A percentile compares a stretch with the other conserved stretches of the same genome.
phyloP scores from a whole-genome alignment of 2,329 filamentous ascomycete genomes.

The Colletotrichum sp. region DNA sequence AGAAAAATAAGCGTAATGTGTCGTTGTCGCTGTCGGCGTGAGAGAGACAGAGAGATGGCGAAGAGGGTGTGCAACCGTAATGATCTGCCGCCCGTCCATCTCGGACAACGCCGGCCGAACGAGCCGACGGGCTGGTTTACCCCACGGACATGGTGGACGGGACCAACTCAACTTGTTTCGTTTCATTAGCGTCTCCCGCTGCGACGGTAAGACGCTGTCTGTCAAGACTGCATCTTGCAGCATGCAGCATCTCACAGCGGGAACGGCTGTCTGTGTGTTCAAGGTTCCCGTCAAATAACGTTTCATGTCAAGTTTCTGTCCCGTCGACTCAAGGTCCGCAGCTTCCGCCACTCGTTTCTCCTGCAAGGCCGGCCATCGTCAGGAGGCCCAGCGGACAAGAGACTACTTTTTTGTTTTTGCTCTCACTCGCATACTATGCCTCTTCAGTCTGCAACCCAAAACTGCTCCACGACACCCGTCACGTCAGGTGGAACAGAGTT shows the following conservation, averaged over 20 bases:
- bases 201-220: background rate
- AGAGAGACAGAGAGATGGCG: background rate
- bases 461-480: background rate
- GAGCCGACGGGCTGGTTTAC: background rate
- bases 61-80: background rate
- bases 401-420: background rate
- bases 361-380: background rate
- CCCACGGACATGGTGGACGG: background rate
- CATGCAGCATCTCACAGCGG: background rate
- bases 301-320: slow-evolving; percentile 4
- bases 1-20: background rate
- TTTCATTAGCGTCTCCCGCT: slow-evolving; percentile 3
- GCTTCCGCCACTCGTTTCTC: background rate
- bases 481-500: background rate
- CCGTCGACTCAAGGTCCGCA: background rate
- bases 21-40: background rate
- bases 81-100: background rate
- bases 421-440: background rate
- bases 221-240: slow-evolving; percentile 3
- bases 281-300: background rate
- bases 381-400: background rate
- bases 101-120: background rate
- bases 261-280: slow-evolving; percentile 10
- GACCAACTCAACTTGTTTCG: background rate
- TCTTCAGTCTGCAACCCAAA: background rate